Evolutionary conservation across 495 filamentous ascomycete species (phyloP), one percentile per base, ranked within the genome.

Genomic region (Penicillium pulvis): DNA sequence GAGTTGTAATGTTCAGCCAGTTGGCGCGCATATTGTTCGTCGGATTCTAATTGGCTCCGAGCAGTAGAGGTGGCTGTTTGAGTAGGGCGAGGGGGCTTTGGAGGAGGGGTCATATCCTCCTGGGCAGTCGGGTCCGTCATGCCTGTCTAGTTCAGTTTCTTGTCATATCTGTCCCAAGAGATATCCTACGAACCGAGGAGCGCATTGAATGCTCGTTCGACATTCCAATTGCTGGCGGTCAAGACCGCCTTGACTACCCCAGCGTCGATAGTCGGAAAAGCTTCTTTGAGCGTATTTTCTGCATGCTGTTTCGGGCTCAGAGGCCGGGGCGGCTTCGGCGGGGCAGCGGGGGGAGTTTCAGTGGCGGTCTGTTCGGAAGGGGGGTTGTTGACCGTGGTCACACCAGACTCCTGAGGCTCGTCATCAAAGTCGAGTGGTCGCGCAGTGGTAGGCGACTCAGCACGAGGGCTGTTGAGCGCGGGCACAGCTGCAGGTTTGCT

Each of bases 131-230:
- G 94, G 75, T 98, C 94, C 53, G 92, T 92, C 92, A 97, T 96
- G 62, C 88, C 91, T 93, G 59, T 26, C 59, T 6, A 30, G 20
- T 26, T 16, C 58, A 53, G 36, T 61, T 53, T 52, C 28, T 30
- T 55, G 39, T 33, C 44, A 17, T 51, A 31, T n/a, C 42, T 16
- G 31, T n/a, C 47, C 28, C 19, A 9, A 36, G 33, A 12, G 12
- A 23, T 39, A 26, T 11, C 14, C 20, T 46, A 65, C 83, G 55
- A 75, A 91, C 91, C 88, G 24, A 98, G 81, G 8, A 99, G 84
- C 28, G 95, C 94, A 76, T 97, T 94, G 78, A 98, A 98, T 41
- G 94, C 94, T 12, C 92, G 90, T 69, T 99, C 94, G 44, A 99
- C 85, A 63, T 87, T 84, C 44, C 91, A 94, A 60, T 87, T 83